Evolutionary conservation across 257 asterid species (phyloP).

Genomic region (Hygrophila difformis): DNA sequence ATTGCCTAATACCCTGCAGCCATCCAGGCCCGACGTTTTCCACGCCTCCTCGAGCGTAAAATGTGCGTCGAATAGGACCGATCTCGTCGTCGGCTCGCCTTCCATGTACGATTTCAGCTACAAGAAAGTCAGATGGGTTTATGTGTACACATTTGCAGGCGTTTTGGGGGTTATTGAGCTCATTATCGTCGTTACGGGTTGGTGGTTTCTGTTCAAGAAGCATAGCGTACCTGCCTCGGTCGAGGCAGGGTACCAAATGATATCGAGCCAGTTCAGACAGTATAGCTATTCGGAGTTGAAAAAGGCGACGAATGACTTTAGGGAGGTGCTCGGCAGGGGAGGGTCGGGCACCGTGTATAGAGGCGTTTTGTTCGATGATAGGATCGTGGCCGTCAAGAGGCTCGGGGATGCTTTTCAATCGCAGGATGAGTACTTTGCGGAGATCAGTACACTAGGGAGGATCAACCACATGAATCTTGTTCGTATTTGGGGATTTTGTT

Average conservation of each 20-base stretch:
- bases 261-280: slow-evolving; percentile 32
- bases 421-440: slow-evolving; percentile 42
- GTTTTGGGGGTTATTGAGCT: slow-evolving; percentile 28
- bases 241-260: slow-evolving; percentile 41
- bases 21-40: slow-evolving; percentile 21
- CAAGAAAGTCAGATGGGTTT: slow-evolving; percentile 30
- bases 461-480: slow-evolving; percentile 65
- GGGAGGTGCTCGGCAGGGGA: slow-evolving; percentile 44
- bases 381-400: slow-evolving; percentile 48
- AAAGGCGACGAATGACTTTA: slow-evolving; percentile 39
- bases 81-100: no score
- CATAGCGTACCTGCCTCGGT: slow-evolving; percentile 36
- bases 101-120: slow-evolving; percentile 30
- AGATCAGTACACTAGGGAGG: slow-evolving; percentile 37
- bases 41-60: no score
- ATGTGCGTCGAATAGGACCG: no score
- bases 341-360: slow-evolving; percentile 41
- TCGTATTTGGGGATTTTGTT: slow-evolving; percentile 40
- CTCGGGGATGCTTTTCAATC: slow-evolving; percentile 28
- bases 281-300: slow-evolving; percentile 32
- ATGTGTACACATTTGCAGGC: slow-evolving; percentile 28
- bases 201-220: slow-evolving; percentile 41
- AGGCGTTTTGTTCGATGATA: slow-evolving; percentile 32
- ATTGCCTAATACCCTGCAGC: slow-evolving; percentile 29
- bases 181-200: slow-evolving; percentile 23